Percentiles rank a stretch among this genome's conserved stretches.
Evolutionary conservation across 1,139 yeast species (phyloP).

Genomic region (Saccharomyces hybrid): DNA sequence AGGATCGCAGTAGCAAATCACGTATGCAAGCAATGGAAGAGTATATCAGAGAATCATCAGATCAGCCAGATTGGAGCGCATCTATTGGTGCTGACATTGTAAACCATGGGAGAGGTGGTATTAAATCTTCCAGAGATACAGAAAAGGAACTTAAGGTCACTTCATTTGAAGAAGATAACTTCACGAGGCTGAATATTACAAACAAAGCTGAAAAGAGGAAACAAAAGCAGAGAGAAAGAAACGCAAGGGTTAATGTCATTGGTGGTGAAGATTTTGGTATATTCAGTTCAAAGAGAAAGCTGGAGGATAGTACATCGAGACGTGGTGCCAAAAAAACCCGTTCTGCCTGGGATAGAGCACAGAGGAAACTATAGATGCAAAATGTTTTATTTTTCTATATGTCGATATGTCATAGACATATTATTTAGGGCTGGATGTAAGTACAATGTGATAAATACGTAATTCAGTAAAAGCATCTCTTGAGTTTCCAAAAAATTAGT

Average conservation of each 20-base stretch:
- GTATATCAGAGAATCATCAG: conserved; percentile 72
- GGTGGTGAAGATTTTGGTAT: conserved; percentile 97
- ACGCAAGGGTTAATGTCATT: conserved; percentile 61
- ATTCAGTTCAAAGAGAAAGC: conserved; percentile 50
- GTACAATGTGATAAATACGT: neutral
- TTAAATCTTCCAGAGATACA: conserved; percentile 69
- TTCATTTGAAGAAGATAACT: conserved; percentile 84
- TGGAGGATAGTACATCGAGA: conserved; percentile 44
- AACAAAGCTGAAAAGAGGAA: conserved; percentile 59
- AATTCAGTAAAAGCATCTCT: neutral
- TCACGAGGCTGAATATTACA: conserved; percentile 65
- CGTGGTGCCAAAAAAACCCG: too few relatives aligned
- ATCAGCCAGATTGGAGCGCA: conserved; percentile 77
- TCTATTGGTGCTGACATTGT: too few relatives aligned
- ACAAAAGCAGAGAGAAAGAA: conserved; percentile 41
- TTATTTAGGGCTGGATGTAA: neutral
- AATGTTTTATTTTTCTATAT: neutral
- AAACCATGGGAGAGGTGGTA: conserved; percentile 84
- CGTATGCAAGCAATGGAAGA: conserved; percentile 94
- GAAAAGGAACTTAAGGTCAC: conserved; percentile 71
- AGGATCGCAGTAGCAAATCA: conserved; percentile 38
- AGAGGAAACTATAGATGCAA: conserved; percentile 36
- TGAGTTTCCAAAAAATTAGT: neutral
- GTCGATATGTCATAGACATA: neutral
- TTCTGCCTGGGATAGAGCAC: too few relatives aligned